Evolutionary conservation across 768 basidiomycete species (phyloP).

Genomic region (Podaxis rugospora): DNA sequence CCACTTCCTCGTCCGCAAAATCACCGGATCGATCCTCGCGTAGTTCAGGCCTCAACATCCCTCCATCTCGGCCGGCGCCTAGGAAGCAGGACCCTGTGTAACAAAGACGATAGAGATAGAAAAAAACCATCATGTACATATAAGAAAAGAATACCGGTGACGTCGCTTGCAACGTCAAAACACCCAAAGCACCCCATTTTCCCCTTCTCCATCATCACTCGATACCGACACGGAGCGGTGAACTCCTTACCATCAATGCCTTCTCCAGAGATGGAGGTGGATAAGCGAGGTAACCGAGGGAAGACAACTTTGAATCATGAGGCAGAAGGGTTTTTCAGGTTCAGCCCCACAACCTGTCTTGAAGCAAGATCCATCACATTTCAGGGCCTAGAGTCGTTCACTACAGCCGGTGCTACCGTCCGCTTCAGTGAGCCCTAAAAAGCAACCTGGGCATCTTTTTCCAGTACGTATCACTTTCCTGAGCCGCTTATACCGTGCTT

Average conservation of each 20-base stretch:
- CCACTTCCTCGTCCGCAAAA: not conserved
- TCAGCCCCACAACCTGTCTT: not conserved
- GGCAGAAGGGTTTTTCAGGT: not conserved
- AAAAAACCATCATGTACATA: not conserved
- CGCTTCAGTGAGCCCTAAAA: not conserved
- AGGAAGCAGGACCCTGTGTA: not conserved
- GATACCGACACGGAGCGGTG: slow-evolving; percentile 8
- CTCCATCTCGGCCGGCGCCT: not conserved
- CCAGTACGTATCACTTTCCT: not conserved
- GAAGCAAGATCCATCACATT: not conserved
- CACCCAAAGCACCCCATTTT: not conserved
- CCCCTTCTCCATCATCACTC: not conserved
- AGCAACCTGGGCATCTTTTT: not conserved
- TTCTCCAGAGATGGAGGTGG: not conserved
- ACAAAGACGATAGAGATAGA: not conserved
- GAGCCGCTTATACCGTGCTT: not conserved
- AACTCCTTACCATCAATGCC: slow-evolving; percentile 1
- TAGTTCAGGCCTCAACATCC: not conserved
- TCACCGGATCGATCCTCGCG: not conserved
- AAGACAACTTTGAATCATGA: not conserved
- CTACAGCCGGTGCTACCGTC: not conserved
- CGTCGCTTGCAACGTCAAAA: slow-evolving; percentile 1
- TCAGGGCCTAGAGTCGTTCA: not conserved
- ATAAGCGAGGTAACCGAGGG: slow-evolving; percentile 10
- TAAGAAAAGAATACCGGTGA: not conserved